Percentiles rank a stretch among this genome's conserved stretches.
Evolutionary conservation across 176 grass and related monocot genomes (phyloP).

Genomic region (Avena atlantica): DNA sequence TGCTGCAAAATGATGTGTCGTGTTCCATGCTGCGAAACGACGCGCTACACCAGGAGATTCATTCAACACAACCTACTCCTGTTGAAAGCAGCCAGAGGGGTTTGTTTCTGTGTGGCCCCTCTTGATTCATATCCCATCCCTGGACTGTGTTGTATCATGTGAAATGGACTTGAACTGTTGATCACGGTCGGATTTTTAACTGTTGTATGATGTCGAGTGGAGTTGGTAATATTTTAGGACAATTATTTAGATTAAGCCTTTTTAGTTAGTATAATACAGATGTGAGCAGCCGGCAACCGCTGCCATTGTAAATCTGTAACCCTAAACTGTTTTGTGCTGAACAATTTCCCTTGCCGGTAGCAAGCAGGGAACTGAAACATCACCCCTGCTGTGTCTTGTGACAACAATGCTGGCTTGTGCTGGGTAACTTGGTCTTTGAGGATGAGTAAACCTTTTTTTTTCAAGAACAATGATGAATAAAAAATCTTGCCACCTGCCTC

Average conservation of each 20-base stretch:
- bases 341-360: not conserved
- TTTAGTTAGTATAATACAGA: conserved; percentile 46
- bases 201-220: conserved; percentile 27
- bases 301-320: conserved; percentile 51
- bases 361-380: not conserved
- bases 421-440: not conserved
- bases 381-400: not conserved
- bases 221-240: conserved; percentile 34
- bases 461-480: not conserved
- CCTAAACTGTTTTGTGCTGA: conserved; percentile 20
- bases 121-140: conserved; percentile 6
- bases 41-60: not conserved
- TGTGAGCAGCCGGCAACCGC: not conserved
- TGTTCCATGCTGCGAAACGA: conserved; percentile 21
- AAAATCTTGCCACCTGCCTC: not conserved
- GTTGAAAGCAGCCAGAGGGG: not conserved
- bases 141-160: conserved; percentile 45
- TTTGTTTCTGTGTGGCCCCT: not conserved
- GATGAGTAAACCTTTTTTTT: not conserved
- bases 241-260: conserved; percentile 28
- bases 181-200: not conserved
- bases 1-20: not conserved
- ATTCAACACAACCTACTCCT: not conserved
- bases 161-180: conserved; percentile 24
- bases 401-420: not conserved